Evolutionary conservation across 495 filamentous ascomycete species (phyloP), one percentile per base, ranked within the genome.

Genomic region (Astrothelium subdiscretum): DNA sequence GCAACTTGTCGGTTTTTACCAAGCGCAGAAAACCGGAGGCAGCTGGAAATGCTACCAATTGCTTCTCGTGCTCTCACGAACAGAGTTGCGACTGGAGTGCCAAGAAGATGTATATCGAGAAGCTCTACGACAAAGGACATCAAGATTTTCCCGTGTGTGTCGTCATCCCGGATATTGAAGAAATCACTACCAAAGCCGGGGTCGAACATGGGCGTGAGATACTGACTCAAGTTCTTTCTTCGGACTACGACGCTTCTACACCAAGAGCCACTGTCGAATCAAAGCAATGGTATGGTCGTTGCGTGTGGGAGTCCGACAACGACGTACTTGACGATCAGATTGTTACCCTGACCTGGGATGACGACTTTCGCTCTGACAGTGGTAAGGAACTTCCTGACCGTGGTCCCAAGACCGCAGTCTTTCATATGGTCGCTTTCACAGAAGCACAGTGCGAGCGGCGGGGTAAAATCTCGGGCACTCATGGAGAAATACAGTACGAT

Each of bases 361-460:
- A 87, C 24, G 35, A 40, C 15, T 40, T 40, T 40, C 35, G 35
- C 35, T 40, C 35, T 40, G 35, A 6, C 35, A 40, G 31, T 26
- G 84, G 87, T 61, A 77, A 76, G 0, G 44, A 79, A 52, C 54
- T 66, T 20, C 42, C n/a, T 31, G 27, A 57, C 26, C 31, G 32
- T 48, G 66, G 31, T 57, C 81, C 89, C 13, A 97, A 97, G 73
- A 90, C 85, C 18, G 94, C 95, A 0, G 83, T 82, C 4, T 87
- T 97, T 73, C 92, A 96, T 70, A 97, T 97, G 94, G 85, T 91
- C 26, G 91, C 92, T 4, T 87, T 88, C 48, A 95, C 92, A 0
- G 86, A 94, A 72, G 83, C 81, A 70, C 87, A 95, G 54, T 96
- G 94, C 71, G 81, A 92, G 59, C 81, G 94, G 1, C 85, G 89